Evolutionary conservation across 2,329 filamentous ascomycete genomes (phyloP), one percentile per base, ranked within the genome.

Genomic region (Chrysoporthe puriensis): DNA sequence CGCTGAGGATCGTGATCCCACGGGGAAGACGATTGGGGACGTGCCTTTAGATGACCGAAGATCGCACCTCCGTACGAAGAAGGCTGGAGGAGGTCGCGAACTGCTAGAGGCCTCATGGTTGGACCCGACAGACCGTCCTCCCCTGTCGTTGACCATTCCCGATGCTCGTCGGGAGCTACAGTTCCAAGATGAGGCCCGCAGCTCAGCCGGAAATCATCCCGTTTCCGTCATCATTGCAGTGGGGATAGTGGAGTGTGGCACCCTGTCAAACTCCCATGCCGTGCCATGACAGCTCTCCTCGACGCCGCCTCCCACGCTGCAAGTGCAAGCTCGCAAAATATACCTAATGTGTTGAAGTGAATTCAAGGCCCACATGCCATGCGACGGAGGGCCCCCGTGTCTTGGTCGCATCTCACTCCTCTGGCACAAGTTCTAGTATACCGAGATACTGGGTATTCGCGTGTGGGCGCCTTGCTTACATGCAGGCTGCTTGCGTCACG

Each of bases 291-390:
- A 62, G 66, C 43, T 34, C 57, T 63, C 43, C 52, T 40, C 46
- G 46, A 26, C n/a, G 11, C 50, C n/a, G 11, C 21, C 60, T 43
- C 21, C 57, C 57, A 43, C 54, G 54, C 66, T 66, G 68, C 62
- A 18, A n/a, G 54, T 54, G 68, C 62, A 18, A n/a, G 54, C 48
- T 73, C 71, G 72, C 72, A 73, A 72, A 64, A 69, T 65, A 63
- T 70, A 56, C 70, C 70, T 8, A 60, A 72, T 67, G 18, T 2
- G 66, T 63, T 46, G 43, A 65, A 65, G 68, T 44, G 50, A 40
- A 4, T 32, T 1, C 36, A 32, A 36, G 58, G 62, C 56, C 67
- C 63, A 69, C 66, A 65, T 69, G 66, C 44, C 63, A 58, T 62
- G 56, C 36, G 54, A 66, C 54, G 43, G 26, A 26, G 26, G 26